Conservation (phyloP, 1,284 basidiomycete species). For the Trichosporon ovoides region DNA sequence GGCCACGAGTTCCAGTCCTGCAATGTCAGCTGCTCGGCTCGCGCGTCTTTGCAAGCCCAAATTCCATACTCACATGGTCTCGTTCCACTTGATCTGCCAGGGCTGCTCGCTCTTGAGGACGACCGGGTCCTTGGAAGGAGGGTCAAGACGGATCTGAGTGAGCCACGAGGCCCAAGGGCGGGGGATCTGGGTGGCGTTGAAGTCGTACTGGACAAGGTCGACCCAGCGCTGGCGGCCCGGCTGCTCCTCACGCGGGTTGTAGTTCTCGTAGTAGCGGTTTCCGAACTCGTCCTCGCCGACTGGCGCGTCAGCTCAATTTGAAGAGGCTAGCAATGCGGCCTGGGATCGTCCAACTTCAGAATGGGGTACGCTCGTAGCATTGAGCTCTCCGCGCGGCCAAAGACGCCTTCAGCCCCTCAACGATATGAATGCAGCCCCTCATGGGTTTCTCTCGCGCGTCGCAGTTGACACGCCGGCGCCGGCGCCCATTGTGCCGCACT, state of each 20-base stretch:
- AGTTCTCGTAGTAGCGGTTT: constrained; percentile 86
- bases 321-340: neutral
- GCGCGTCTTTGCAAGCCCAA: neutral
- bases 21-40: neutral
- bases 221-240: constrained; percentile 92
- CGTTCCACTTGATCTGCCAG: constrained; percentile 58
- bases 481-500: constrained; percentile 48
- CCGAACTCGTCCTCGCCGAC: constrained; percentile 86
- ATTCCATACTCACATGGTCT: constrained; percentile 56
- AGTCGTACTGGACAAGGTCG: constrained; percentile 81
- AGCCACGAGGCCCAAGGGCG: constrained; percentile 95
- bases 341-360: neutral
- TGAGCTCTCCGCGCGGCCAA: neutral
- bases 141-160: constrained; percentile 74
- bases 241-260: constrained; percentile 73
- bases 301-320: constrained; percentile 8
- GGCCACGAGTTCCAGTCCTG: constrained; percentile 76
- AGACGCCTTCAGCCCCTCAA: neutral
- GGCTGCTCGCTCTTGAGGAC: constrained; percentile 63
- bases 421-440: neutral
- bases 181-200: constrained; percentile 81
- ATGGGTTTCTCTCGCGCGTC: too few relatives aligned
- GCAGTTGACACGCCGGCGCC: neutral
- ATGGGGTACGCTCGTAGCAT: too few relatives aligned
- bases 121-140: constrained; percentile 68